Percentiles rank a stretch among this genome's conserved stretches.
Evolutionary conservation across 257 asterid species (phyloP).

Genomic region (Forsythia suspensa): DNA sequence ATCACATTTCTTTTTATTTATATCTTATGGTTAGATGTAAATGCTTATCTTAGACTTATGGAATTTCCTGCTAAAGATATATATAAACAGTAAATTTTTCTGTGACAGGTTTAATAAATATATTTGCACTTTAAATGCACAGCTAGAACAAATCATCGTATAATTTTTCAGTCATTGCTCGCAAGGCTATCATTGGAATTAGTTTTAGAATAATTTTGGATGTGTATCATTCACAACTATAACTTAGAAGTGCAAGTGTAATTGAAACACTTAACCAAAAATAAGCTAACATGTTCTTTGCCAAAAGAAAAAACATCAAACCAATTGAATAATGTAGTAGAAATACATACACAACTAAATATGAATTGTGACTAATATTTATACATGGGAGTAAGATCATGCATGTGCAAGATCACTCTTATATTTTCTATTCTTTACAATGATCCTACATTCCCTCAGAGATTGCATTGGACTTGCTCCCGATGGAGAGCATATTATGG

Average conservation of each 20-base stretch:
- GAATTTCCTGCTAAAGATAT: background rate
- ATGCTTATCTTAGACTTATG: background rate
- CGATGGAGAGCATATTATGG: slow-evolving; percentile 18
- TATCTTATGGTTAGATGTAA: too few relatives aligned
- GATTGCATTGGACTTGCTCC: slow-evolving; percentile 64
- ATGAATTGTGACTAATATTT: background rate
- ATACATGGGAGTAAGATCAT: slow-evolving; percentile 18
- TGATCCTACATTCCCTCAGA: slow-evolving; percentile 83
- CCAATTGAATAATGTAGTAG: background rate
- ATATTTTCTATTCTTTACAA: slow-evolving; percentile 90
- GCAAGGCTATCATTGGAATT: too few relatives aligned
- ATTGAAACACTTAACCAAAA: slow-evolving; percentile 20
- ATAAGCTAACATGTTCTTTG: background rate
- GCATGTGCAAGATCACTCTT: slow-evolving; percentile 95
- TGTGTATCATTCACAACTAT: slow-evolving; percentile 57
- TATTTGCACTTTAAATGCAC: background rate
- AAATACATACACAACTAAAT: background rate
- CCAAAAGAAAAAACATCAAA: background rate
- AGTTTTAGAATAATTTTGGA: slow-evolving; percentile 68
- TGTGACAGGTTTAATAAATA: background rate
- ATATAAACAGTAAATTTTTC: background rate
- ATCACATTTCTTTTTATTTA: too few relatives aligned
- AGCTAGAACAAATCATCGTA: slow-evolving; percentile 2
- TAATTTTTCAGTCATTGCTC: too few relatives aligned
- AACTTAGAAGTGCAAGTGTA: slow-evolving; percentile 46